These are phyloP conservation scores for Rubroshorea leprosula DNA, from an alignment of 345 rosid species.

Conservation along the genomic window DNA sequence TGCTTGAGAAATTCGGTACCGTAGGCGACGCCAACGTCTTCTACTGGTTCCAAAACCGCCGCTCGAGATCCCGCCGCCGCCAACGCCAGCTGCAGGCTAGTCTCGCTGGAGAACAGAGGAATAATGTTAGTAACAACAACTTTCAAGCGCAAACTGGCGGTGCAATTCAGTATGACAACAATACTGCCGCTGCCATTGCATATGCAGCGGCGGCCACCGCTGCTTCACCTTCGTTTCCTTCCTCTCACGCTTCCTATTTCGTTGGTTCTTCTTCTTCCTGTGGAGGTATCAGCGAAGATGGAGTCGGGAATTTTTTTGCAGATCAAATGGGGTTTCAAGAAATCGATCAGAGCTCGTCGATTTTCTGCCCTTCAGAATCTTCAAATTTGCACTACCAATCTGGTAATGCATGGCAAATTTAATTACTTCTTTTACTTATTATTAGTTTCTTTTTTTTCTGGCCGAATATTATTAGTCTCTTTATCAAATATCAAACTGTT, in stretches of 20 bases:
- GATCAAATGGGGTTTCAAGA: conserved; percentile 66
- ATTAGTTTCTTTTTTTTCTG: conserved; percentile 4
- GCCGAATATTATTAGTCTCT: conserved; percentile 2
- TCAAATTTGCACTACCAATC: conserved; percentile 71
- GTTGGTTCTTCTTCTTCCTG: conserved; percentile 44
- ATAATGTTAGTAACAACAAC: background rate
- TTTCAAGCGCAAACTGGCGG: conserved; percentile 17
- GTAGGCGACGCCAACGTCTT: conserved; percentile 98
- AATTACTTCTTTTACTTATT: background rate
- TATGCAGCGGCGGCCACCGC: conserved; percentile 10
- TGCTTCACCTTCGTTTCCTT: conserved; percentile 26
- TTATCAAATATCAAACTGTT: too few relatives aligned
- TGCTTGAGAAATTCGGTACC: conserved; percentile 85
- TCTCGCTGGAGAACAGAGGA: conserved; percentile 37
- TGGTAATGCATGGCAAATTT: conserved; percentile 49
- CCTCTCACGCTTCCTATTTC: conserved; percentile 30
- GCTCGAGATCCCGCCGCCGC: conserved; percentile 94
- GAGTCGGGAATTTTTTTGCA: conserved; percentile 44
- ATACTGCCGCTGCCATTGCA: conserved; percentile 14
- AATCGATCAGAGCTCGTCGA: conserved; percentile 46
- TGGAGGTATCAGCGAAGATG: conserved; percentile 40
- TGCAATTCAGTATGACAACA: conserved; percentile 37
- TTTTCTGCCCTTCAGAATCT: conserved; percentile 49
- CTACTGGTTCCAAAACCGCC: conserved; percentile 98
- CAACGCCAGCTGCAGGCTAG: conserved; percentile 85